These are phyloP conservation scores for Salvia splendens DNA, from an alignment of 257 asterid genomes.

Conservation along the genomic window DNA sequence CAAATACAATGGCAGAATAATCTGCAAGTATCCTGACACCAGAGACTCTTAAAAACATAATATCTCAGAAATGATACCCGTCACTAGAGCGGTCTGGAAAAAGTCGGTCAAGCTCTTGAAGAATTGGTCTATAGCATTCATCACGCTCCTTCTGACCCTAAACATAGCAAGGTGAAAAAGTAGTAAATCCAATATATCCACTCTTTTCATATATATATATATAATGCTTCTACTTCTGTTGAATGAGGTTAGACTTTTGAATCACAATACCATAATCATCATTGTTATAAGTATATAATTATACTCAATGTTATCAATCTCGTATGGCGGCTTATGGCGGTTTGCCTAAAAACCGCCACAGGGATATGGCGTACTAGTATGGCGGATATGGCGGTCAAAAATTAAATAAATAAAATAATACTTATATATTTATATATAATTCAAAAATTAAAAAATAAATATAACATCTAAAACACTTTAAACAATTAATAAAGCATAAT, in stretches of 20 bases:
- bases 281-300: not conserved
- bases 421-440: no score
- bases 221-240: not conserved
- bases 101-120: conserved; percentile 70
- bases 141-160: conserved; percentile 95
- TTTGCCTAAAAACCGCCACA: no score
- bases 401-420: no score
- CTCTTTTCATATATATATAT: conserved; percentile 19
- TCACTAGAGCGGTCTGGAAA: conserved; percentile 65
- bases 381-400: no score
- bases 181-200: conserved; percentile 1
- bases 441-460: no score
- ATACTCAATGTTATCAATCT: no score
- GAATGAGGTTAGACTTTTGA: conserved; percentile 4
- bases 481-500: no score
- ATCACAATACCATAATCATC: not conserved
- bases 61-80: conserved; percentile 44
- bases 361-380: no score
- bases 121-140: conserved; percentile 89
- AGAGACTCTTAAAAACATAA: not conserved
- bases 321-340: no score
- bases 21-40: conserved; percentile 15
- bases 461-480: no score
- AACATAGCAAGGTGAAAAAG: conserved; percentile 14
- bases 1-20: conserved; percentile 8